Base-by-base conservation (phyloP, 2,329 filamentous ascomycete genomes). In the Trichoderma guizhouense region DNA sequence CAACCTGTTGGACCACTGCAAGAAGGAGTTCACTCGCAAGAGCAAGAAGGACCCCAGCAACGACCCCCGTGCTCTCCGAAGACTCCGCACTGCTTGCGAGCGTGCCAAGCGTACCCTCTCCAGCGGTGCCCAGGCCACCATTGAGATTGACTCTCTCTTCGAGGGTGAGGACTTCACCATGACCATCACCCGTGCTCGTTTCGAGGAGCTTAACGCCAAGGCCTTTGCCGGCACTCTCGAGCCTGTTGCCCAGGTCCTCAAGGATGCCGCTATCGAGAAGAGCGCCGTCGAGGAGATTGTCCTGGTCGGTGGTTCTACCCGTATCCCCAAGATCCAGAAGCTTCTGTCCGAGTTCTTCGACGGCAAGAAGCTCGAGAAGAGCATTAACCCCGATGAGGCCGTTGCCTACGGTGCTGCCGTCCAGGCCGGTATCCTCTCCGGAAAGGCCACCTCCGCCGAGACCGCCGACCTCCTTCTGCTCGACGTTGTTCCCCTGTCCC, bases 311-410 rank as follows among this genome's bases (percentile, higher is more conserved):
- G 96, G 96, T 79, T 98, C 95, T 75, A 99, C 96, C 81, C 96
- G 96, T 94, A 99, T 99, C 79, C 96, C 96, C 81, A 91, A 92
- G 84, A 97, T 99, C 84, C 96, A 99, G 92, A 98, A 98, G 91
- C 92, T 99, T 77, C 91, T 99, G 77, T 95, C 92, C 87, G 96
- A 99, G 86, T 98, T 95, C 90, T 99, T 99, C 88, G 93, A 97
- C 83, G 95, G 95, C 86, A 99, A 99, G 94, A 98, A 99, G 92
- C 93, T 98, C 77, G 95, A 98, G 91, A 98, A 98, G 90, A 96
- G 93, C 89, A 98, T 98, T 88, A 99, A 99, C 91, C 96, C 96
- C 80, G 96, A 99, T 82, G 96, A 99, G 89, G 96, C 96, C 78
- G 96, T 99, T 81, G 96, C 96, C 79, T 98, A 98, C 86, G 96